Conservation (phyloP, 495 filamentous ascomycete genomes). For the Podospora conica region DNA sequence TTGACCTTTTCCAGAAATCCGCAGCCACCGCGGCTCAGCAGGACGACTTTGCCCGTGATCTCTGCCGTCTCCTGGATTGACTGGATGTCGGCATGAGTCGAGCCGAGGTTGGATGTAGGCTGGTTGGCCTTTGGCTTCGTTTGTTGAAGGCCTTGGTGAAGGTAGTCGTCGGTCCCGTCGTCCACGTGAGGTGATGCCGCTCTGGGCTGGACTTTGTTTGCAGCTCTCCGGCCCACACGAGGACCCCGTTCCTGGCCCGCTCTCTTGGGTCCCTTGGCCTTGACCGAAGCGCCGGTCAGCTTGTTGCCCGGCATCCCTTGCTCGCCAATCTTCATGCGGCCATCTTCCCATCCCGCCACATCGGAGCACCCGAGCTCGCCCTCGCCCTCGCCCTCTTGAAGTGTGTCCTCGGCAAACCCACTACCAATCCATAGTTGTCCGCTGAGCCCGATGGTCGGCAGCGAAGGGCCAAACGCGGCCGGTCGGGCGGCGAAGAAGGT, state of each 20-base stretch:
- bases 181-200: conserved; percentile 32
- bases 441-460: conserved; percentile 70
- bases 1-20: conserved; percentile 96
- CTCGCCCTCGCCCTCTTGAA: conserved; percentile 57
- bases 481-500: conserved; percentile 92
- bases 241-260: conserved; percentile 19
- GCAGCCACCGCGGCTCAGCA: conserved; percentile 88
- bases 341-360: conserved; percentile 80
- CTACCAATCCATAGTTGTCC: conserved; percentile 86
- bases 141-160: conserved; percentile 59
- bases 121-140: conserved; percentile 28
- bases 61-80: conserved; percentile 91
- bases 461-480: conserved; percentile 81
- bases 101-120: conserved; percentile 34
- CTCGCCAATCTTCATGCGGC: conserved; percentile 18
- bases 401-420: conserved; percentile 72
- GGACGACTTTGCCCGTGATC: conserved; percentile 84
- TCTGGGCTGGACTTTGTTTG: conserved; percentile 19
- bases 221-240: conserved; percentile 19
- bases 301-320: conserved; percentile 21
- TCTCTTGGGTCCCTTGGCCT: conserved; percentile 14
- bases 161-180: conserved; percentile 90
- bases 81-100: conserved; percentile 83
- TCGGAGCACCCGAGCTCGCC: conserved; percentile 97
- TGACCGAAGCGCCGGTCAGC: conserved; percentile 1